A percentile compares a stretch with the other conserved stretches of the same genome.
Evolutionary conservation across 2,329 filamentous ascomycete species (phyloP).

Genomic region (Diaporthe citriasiana): DNA sequence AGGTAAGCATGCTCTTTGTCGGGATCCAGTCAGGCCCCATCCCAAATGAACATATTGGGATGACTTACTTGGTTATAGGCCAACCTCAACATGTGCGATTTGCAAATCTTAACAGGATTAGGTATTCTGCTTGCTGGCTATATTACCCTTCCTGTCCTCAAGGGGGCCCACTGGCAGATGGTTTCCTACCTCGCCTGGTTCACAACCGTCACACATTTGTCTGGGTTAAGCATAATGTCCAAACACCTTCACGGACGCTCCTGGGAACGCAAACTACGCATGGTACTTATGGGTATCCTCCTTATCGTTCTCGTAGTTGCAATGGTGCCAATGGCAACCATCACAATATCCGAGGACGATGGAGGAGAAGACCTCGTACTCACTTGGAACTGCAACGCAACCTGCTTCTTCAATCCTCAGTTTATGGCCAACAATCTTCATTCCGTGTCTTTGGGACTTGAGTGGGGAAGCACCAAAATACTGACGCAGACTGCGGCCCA

Average conservation of each 20-base stretch:
- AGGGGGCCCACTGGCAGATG: slow-evolving; percentile 6
- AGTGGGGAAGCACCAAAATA: neutral
- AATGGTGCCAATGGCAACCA: neutral
- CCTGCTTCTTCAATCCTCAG: slow-evolving; percentile 1
- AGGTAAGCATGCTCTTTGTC: neutral
- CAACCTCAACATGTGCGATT: slow-evolving; percentile 11
- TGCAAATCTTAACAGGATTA: neutral
- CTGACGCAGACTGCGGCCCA: slow-evolving; percentile 11
- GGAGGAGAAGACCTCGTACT: neutral
- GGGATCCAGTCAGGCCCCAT: neutral
- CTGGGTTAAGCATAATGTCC: neutral
- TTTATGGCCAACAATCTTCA: neutral
- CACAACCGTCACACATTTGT: neutral
- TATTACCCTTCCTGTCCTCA: neutral
- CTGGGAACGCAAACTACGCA: neutral
- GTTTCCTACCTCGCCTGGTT: slow-evolving; percentile 1
- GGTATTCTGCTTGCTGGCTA: neutral
- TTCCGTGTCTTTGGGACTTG: neutral
- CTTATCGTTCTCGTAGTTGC: neutral
- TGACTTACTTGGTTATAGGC: neutral
- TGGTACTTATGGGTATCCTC: neutral
- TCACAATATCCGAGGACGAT: slow-evolving; percentile 12
- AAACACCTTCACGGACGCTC: neutral
- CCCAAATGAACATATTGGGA: neutral
- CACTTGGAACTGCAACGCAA: neutral